Percentiles rank a stretch among this genome's conserved stretches.
Conservation (phyloP, 192 early-diverging fungal species). For the Phlyctochytrium bullatum region DNA sequence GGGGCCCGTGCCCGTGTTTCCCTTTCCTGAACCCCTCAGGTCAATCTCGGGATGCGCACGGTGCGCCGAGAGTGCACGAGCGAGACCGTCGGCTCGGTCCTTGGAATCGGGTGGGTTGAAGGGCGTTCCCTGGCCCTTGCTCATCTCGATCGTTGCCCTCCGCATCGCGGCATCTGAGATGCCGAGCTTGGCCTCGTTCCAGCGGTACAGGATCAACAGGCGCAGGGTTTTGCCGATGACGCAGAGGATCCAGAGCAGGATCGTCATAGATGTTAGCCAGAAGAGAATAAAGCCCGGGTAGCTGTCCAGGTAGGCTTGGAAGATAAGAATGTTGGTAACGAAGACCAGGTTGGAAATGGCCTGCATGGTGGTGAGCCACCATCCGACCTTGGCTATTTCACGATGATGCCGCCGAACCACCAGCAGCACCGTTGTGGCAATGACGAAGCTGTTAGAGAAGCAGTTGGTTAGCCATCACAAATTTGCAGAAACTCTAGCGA, state of each 20-base stretch:
- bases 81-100: background rate
- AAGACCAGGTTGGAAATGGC: background rate
- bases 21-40: background rate
- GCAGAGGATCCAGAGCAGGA: constrained; percentile 5
- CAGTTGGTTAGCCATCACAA: no score
- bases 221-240: background rate
- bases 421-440: background rate
- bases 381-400: background rate
- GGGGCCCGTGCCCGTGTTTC: background rate
- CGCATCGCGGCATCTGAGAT: background rate
- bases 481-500: no score
- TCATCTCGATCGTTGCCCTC: no score
- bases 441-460: background rate
- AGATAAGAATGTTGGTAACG: background rate
- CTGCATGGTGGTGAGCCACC: background rate
- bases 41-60: background rate
- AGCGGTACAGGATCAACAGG: background rate
- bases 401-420: background rate
- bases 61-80: background rate
- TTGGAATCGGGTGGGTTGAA: background rate
- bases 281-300: constrained; percentile 1
- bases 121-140: background rate
- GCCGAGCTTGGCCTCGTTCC: background rate
- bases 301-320: background rate
- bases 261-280: background rate